phyloP scores from a whole-genome alignment of 371 early-diverging fungal genomes.

The Neoconidiobolus thromboides region DNA sequence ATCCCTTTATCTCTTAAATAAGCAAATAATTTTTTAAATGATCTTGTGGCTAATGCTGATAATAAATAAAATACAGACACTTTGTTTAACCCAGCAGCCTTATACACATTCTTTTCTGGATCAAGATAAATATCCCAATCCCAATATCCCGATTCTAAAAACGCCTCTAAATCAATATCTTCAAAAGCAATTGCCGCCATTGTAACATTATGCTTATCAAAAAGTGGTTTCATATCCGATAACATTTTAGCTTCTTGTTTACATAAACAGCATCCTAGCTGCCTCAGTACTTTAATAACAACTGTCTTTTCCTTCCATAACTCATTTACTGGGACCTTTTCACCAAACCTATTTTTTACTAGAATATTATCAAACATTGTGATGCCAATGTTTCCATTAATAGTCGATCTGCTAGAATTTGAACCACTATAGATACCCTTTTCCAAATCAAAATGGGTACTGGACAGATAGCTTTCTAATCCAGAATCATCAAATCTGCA shows the following conservation, averaged over 20 bases:
- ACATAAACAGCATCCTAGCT: slow-evolving; percentile 3
- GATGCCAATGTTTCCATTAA: too few relatives aligned
- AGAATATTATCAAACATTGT: not conserved
- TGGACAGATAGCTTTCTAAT: too few relatives aligned
- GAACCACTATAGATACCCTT: too few relatives aligned
- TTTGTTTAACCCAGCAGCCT: not conserved
- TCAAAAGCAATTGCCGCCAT: slow-evolving; percentile 4
- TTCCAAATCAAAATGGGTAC: too few relatives aligned
- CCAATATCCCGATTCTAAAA: slow-evolving; percentile 2
- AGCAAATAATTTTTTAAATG: not conserved
- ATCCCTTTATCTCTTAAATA: not conserved
- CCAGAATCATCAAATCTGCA: too few relatives aligned
- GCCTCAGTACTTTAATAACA: not conserved
- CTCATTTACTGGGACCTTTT: not conserved
- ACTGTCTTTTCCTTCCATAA: slow-evolving; percentile 1
- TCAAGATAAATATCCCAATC: slow-evolving; percentile 4
- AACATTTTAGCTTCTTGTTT: not conserved
- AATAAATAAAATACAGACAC: not conserved
- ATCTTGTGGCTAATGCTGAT: not conserved
- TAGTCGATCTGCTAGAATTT: too few relatives aligned
- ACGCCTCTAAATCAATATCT: not conserved
- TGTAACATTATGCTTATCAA: not conserved
- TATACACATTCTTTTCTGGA: not conserved
- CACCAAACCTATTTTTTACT: not conserved
- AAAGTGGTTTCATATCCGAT: not conserved